Evolutionary conservation across 1,284 basidiomycete genomes (phyloP).

Genomic region (Cryptococcus jaspeensis): DNA sequence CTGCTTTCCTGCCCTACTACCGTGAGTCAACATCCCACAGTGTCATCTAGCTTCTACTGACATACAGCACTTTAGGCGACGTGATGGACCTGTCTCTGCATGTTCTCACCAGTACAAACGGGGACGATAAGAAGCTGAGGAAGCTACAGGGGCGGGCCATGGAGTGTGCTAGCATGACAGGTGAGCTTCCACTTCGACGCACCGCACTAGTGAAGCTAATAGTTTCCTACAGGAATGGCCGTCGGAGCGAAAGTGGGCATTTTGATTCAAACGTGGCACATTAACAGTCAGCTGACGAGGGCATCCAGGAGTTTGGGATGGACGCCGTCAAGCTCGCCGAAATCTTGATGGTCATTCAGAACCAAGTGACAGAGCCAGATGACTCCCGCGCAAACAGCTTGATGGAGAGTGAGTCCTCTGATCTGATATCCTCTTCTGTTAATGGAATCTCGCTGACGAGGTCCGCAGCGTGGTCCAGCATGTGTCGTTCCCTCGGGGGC

Average conservation of each 20-base stretch:
- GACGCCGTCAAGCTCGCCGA: conserved; percentile 72
- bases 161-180: conserved; percentile 57
- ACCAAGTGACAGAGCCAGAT: conserved; percentile 55
- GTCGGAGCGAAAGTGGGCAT: conserved; percentile 57
- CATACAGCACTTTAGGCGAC: conserved; percentile 16
- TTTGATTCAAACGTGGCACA: background rate
- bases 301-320: conserved; percentile 59
- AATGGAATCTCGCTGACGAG: conserved; percentile 36
- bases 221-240: conserved; percentile 63
- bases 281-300: background rate
- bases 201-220: background rate
- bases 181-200: conserved; percentile 2
- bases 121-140: conserved; percentile 63
- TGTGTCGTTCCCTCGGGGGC: conserved; percentile 72
- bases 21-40: conserved; percentile 18
- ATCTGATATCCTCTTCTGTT: background rate
- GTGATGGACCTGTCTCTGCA: conserved; percentile 49
- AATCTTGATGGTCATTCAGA: conserved; percentile 70
- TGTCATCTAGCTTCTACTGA: background rate
- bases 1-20: conserved; percentile 40
- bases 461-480: conserved; percentile 76
- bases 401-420: conserved; percentile 34
- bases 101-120: conserved; percentile 59
- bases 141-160: conserved; percentile 74
- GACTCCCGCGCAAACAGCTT: conserved; percentile 31